Evolutionary conservation across 2,329 filamentous ascomycete genomes (phyloP).

Genomic region (Diaporthe sp.): DNA sequence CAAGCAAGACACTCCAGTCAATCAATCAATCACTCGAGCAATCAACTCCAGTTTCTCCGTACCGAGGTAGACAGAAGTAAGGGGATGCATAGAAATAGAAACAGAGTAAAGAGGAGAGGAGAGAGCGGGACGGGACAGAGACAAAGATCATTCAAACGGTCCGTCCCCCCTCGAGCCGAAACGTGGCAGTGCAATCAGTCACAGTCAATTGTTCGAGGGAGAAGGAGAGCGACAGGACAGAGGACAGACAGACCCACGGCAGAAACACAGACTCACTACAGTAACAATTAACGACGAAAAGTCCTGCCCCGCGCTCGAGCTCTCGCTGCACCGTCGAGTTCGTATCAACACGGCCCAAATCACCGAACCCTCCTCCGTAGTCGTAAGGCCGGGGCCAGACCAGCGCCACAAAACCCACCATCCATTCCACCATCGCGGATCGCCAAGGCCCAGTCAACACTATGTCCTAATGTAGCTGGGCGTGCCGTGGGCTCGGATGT

Average conservation of each 20-base stretch:
- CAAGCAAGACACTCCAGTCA: not conserved
- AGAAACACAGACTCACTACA: not conserved
- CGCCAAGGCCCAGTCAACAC: not conserved
- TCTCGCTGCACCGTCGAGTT: conserved; percentile 10
- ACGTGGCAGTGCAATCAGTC: conserved; percentile 21
- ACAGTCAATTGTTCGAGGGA: not conserved
- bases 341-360: conserved; percentile 28
- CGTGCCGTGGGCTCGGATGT: conserved; percentile 12
- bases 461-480: not conserved
- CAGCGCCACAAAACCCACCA: conserved; percentile 15
- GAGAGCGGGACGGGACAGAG: conserved; percentile 14
- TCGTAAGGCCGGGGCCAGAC: conserved; percentile 19
- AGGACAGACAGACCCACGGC: not conserved
- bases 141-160: conserved; percentile 26
- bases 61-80: conserved; percentile 34
- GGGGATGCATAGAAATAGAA: conserved; percentile 3
- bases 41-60: not conserved
- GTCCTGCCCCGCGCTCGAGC: not conserved
- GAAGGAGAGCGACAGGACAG: not conserved
- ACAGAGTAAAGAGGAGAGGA: not conserved
- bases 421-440: not conserved
- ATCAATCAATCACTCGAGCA: not conserved
- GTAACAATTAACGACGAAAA: not conserved
- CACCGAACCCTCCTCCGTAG: conserved; percentile 20
- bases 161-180: conserved; percentile 12